Percentiles rank a stretch among this genome's conserved stretches.
These are phyloP conservation scores for Clathrospora elynae DNA, from an alignment of 2,329 filamentous ascomycete genomes.

Conservation along the genomic window DNA sequence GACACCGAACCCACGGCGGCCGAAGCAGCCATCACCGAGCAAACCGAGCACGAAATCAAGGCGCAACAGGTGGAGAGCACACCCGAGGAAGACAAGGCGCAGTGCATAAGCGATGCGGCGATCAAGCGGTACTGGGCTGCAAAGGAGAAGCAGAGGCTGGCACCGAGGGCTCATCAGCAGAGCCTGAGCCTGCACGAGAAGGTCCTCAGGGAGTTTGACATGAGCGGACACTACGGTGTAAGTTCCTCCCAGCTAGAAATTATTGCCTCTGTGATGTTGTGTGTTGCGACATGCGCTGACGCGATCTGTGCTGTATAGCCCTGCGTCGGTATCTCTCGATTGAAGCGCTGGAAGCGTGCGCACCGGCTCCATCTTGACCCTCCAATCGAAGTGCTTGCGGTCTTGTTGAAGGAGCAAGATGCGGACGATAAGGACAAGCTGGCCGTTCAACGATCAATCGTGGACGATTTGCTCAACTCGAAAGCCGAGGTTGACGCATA, in stretches of 20 bases:
- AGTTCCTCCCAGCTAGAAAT: constrained; percentile 43
- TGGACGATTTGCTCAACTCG: constrained; percentile 68
- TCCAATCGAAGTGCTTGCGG: constrained; percentile 86
- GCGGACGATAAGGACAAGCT: constrained; percentile 53
- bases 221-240: constrained; percentile 89
- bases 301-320: constrained; percentile 62
- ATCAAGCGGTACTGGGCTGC: constrained; percentile 78
- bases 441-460: constrained; percentile 69
- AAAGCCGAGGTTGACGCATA: constrained; percentile 48
- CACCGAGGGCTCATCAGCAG: constrained; percentile 77
- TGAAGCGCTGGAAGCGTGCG: constrained; percentile 87
- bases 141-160: constrained; percentile 70
- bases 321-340: constrained; percentile 80
- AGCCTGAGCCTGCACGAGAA: constrained; percentile 77
- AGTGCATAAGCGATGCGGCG: constrained; percentile 68
- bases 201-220: constrained; percentile 88
- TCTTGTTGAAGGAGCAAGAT: constrained; percentile 73
- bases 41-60: constrained; percentile 43
- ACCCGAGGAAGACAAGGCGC: constrained; percentile 61
- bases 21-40: constrained; percentile 48
- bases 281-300: constrained; percentile 15
- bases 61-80: constrained; percentile 29
- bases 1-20: constrained; percentile 45
- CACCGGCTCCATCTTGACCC: constrained; percentile 81
- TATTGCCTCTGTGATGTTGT: constrained; percentile 29